These are phyloP conservation scores for Exophiala sp. DNA, from an alignment of 2,329 filamentous ascomycete species.

Conservation along the genomic window DNA sequence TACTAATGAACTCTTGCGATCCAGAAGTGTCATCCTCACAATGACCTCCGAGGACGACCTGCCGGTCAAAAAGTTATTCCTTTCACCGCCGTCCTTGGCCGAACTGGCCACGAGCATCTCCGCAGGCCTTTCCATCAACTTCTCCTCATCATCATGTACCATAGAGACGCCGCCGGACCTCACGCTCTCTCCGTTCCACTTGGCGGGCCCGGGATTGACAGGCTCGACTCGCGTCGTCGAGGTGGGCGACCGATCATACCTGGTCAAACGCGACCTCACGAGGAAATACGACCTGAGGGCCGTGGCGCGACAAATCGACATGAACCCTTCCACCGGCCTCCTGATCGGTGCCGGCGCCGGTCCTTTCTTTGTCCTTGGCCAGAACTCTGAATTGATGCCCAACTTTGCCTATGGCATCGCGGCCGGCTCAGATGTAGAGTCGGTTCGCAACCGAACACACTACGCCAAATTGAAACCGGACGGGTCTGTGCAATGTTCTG, in stretches of 20 bases:
- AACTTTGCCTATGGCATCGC: constrained; percentile 36
- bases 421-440: constrained; percentile 12
- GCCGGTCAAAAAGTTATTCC: constrained; percentile 7
- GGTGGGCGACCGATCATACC: constrained; percentile 44
- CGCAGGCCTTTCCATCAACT: constrained; percentile 9
- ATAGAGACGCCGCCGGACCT: constrained; percentile 34
- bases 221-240: constrained; percentile 43
- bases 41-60: too few relatives aligned
- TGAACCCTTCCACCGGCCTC: constrained; percentile 32
- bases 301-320: constrained; percentile 37
- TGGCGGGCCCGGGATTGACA: constrained; percentile 40
- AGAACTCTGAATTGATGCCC: constrained; percentile 42
- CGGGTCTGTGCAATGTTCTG: constrained; percentile 26
- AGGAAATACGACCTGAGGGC: constrained; percentile 35
- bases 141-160: constrained; percentile 7
- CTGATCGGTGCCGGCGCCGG: constrained; percentile 44
- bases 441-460: constrained; percentile 29
- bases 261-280: constrained; percentile 33
- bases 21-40: too few relatives aligned
- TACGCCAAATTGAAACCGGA: constrained; percentile 26
- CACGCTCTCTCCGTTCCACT: constrained; percentile 35
- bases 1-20: too few relatives aligned
- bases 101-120: constrained; percentile 7
- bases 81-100: constrained; percentile 3
- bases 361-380: constrained; percentile 40